Evolutionary conservation across 306 rosid species (phyloP).

Genomic region (Morella rubra): DNA sequence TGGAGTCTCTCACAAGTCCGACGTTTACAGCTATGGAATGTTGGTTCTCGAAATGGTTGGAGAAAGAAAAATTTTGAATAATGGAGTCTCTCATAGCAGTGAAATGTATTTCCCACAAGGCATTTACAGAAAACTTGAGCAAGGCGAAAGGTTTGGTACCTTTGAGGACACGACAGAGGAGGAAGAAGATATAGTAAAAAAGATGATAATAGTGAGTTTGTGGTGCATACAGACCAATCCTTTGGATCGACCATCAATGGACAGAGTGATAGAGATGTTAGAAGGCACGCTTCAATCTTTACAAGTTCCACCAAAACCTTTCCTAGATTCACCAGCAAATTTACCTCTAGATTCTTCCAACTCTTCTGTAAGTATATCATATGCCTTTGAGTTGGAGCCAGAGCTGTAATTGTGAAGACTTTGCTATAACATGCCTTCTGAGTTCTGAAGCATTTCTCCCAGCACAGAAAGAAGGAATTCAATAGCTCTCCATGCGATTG

Average conservation of each 20-base stretch:
- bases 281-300: background rate
- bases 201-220: background rate
- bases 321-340: background rate
- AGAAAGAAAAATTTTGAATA: background rate
- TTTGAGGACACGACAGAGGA: no score
- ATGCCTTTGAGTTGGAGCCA: no score
- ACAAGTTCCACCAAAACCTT: constrained; percentile 11
- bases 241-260: constrained; percentile 7
- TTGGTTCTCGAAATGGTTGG: background rate
- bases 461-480: no score
- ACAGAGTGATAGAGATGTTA: constrained; percentile 9
- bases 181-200: constrained; percentile 1
- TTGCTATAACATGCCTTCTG: no score
- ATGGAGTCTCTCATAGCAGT: background rate
- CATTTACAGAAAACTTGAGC: background rate
- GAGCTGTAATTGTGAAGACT: no score
- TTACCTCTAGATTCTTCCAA: background rate
- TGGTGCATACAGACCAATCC: constrained; percentile 11
- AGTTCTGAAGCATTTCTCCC: no score
- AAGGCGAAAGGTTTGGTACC: background rate
- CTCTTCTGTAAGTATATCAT: no score
- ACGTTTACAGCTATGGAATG: constrained; percentile 1
- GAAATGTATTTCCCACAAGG: background rate
- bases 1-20: background rate
- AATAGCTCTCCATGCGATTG: no score